These are phyloP conservation scores for Talaromyces trachyspermus DNA, from an alignment of 495 filamentous ascomycete genomes.

Conservation along the genomic window DNA sequence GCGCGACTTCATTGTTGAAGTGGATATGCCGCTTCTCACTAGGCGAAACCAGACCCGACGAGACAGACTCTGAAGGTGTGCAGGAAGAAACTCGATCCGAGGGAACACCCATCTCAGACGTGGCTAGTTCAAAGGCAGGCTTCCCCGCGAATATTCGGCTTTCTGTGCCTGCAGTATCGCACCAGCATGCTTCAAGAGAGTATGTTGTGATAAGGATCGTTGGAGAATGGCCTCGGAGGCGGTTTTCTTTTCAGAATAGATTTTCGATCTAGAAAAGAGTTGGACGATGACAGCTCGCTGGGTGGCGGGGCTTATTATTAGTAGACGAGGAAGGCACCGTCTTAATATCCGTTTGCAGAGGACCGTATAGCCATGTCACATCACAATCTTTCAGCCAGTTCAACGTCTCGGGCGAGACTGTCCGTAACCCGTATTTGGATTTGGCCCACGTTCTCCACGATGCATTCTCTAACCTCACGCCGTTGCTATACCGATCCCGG, in stretches of 20 bases:
- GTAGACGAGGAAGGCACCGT: conserved; percentile 27
- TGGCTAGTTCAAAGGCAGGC: conserved; percentile 44
- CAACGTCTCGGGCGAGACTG: conserved; percentile 77
- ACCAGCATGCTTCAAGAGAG: conserved; percentile 86
- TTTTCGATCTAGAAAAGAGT: conserved; percentile 77
- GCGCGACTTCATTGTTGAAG: conserved; percentile 91
- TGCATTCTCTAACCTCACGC: conserved; percentile 83
- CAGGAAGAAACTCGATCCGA: conserved; percentile 9
- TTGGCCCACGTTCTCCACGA: conserved; percentile 99
- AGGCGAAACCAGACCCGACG: conserved; percentile 55
- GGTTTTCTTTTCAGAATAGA: conserved; percentile 95
- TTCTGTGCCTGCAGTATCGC: conserved; percentile 89
- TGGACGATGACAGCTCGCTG: conserved; percentile 65
- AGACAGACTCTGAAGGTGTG: conserved; percentile 28
- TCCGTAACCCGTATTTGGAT: conserved; percentile 72
- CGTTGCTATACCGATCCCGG: conserved; percentile 69
- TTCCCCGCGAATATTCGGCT: conserved; percentile 41
- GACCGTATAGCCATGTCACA: conserved; percentile 96
- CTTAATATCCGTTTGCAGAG: conserved; percentile 62
- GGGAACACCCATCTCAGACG: conserved; percentile 57
- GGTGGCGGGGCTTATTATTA: conserved; percentile 44
- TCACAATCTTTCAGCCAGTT: conserved; percentile 98
- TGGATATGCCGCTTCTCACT: conserved; percentile 78
- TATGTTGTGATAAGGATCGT: conserved; percentile 81
- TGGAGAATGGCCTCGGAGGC: conserved; percentile 95